Percentiles rank a stretch among this genome's conserved stretches.
phyloP scores from a whole-genome alignment of 192 early-diverging fungal species.

The Chytriomyces sp. region DNA sequence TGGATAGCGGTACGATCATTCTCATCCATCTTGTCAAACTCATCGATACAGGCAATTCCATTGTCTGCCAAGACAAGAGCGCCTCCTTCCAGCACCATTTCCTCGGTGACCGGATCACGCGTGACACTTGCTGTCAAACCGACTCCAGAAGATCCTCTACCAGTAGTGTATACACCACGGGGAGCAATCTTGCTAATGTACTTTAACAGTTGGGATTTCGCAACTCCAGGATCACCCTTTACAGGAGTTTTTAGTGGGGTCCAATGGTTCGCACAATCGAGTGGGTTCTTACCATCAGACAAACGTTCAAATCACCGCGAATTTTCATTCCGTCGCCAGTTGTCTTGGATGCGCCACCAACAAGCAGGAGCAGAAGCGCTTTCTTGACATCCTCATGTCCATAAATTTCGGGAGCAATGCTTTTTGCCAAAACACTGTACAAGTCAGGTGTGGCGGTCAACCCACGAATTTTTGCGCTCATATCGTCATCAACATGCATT shows the following conservation, averaged over 20 bases:
- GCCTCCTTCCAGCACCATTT: constrained; percentile 97
- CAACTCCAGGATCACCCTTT: constrained; percentile 93
- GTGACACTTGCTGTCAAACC: constrained; percentile 95
- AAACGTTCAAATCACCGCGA: constrained; percentile 96
- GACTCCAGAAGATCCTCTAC: constrained; percentile 92
- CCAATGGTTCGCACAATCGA: not conserved
- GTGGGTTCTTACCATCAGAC: constrained; percentile 72
- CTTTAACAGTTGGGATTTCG: constrained; percentile 96
- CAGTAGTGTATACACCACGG: constrained; percentile 96
- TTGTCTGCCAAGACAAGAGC: constrained; percentile 97
- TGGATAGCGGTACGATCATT: constrained; percentile 95
- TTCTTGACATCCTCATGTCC: constrained; percentile 71
- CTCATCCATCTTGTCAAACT: constrained; percentile 99
- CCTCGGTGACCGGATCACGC: constrained; percentile 90
- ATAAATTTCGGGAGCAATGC: constrained; percentile 82
- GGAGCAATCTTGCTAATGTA: constrained; percentile 93
- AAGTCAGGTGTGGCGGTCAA: constrained; percentile 71
- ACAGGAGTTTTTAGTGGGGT: not conserved
- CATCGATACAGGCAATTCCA: constrained; percentile 98
- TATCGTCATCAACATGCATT: constrained; percentile 58
- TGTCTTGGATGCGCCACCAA: constrained; percentile 84
- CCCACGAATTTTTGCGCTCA: constrained; percentile 45
- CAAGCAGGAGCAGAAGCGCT: constrained; percentile 79
- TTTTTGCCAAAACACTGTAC: constrained; percentile 79
- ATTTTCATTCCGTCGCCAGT: constrained; percentile 94